These are phyloP conservation scores for Cryphonectria nitschkei DNA, from an alignment of 2,329 filamentous ascomycete species.

Conservation along the genomic window DNA sequence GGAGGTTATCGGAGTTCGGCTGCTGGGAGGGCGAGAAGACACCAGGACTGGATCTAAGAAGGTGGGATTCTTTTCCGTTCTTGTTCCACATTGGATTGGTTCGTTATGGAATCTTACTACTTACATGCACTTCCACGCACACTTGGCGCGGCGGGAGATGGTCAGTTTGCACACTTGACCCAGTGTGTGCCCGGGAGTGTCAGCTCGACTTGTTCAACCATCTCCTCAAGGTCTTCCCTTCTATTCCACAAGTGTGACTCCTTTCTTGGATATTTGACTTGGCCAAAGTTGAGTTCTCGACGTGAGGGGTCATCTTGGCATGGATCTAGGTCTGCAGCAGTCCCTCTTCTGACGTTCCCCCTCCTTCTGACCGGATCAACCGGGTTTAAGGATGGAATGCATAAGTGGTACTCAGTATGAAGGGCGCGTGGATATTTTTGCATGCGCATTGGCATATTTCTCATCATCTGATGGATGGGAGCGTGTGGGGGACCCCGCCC, in stretches of 20 bases:
- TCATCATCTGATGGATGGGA: background rate
- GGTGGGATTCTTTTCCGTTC: background rate
- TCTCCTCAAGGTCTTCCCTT: too few species aligned
- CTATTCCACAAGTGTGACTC: background rate
- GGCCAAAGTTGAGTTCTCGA: background rate
- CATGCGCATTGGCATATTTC: background rate
- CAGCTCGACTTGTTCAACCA: background rate
- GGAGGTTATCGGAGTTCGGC: conserved; percentile 47
- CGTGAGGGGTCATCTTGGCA: background rate
- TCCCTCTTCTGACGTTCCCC: background rate
- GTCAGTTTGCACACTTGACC: background rate
- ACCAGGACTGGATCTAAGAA: conserved; percentile 44
- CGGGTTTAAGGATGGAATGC: background rate
- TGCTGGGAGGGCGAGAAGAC: conserved; percentile 38
- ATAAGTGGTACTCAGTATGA: background rate
- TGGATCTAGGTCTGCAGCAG: background rate
- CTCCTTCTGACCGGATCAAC: background rate
- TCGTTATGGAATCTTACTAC: background rate
- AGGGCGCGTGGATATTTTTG: background rate
- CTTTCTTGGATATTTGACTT: background rate
- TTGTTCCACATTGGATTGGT: background rate
- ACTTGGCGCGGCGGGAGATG: background rate
- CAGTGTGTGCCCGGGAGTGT: background rate
- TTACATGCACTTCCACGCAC: background rate
- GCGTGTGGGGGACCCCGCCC: background rate